These are phyloP conservation scores for Baorangia bicolor DNA, from an alignment of 768 basidiomycete species.

Conservation along the genomic window DNA sequence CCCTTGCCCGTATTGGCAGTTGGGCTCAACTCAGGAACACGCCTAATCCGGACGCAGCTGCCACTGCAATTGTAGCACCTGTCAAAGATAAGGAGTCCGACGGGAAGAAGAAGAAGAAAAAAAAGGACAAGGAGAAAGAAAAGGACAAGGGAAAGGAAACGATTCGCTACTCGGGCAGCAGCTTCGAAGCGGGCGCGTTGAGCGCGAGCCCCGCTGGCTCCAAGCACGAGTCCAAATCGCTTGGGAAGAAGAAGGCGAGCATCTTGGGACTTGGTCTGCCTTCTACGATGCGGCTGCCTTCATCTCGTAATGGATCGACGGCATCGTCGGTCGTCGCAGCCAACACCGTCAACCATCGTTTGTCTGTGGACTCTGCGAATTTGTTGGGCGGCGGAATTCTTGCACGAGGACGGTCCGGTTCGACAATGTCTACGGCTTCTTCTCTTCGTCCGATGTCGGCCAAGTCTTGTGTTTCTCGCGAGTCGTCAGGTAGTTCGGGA, in stretches of 20 bases:
- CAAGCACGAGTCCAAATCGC: conserved; percentile 32
- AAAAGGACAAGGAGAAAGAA: conserved; percentile 38
- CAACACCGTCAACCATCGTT: conserved; percentile 12
- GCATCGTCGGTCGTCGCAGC: conserved; percentile 33
- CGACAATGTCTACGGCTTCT: conserved; percentile 40
- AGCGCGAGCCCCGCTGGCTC: conserved; percentile 36
- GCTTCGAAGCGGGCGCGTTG: conserved; percentile 66
- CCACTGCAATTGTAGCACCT: conserved; percentile 24
- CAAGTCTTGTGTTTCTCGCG: conserved; percentile 39
- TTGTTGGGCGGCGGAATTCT: conserved; percentile 32
- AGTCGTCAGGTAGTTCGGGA: conserved; percentile 42
- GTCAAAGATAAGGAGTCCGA: conserved; percentile 31
- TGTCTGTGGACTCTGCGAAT: conserved; percentile 35
- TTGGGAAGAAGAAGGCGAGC: conserved; percentile 57
- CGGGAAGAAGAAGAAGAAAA: conserved; percentile 38
- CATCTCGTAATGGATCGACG: conserved; percentile 34
- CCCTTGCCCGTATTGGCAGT: conserved; percentile 67
- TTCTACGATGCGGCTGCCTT: conserved; percentile 49
- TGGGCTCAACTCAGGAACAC: conserved; percentile 60
- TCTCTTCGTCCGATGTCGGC: conserved; percentile 50
- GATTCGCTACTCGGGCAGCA: conserved; percentile 53
- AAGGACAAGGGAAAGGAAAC: conserved; percentile 35
- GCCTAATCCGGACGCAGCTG: conserved; percentile 32
- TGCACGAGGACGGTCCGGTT: conserved; percentile 37
- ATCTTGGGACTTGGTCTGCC: conserved; percentile 64